Evolutionary conservation across 345 rosid species (phyloP), one percentile per base, ranked within the genome.

Genomic region (Passiflora organensis): DNA sequence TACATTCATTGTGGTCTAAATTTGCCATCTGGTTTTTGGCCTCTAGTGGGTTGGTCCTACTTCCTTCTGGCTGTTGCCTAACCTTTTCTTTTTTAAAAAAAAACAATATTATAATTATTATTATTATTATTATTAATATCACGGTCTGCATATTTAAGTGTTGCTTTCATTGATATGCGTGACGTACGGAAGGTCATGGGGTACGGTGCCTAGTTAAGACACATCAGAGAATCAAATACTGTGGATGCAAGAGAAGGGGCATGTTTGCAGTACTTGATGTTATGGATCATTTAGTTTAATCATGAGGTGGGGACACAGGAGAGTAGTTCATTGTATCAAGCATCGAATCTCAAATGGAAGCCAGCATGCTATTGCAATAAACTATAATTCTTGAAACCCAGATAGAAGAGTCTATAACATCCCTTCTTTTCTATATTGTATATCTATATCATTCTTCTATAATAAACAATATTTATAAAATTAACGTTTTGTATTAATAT

Each of bases 151-250:
- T 48, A 2, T 6, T 48, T 46, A n/a, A 10, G 15, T 6, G 47
- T 12, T 20, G 12, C 39, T 10, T 43, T 24, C 36, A n/a, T 28
- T 14, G 18, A 16, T 4, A 38, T 16, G 0, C 16, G 12, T 39
- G 20, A 56, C 46, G 57, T 43, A 64, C 69, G 69, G 69, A 64
- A 32, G 20, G 43, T 36, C n/a, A 13, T 50, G n/a, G 62, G 62
- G 62, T 49, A 56, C 62, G 63, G 25, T 56, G 45, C 58, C 58
- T n/a, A 43, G 63, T 18, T 16, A 12, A 51, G 62, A 32, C 5
- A 10, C 23, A 21, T 19, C 9, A 19, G 8, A 1, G 28, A 11
- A 43, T 43, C 43, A 41, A 41, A 11, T 41, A 17, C 16, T 17
- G 8, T 17, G 10, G 9, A 43, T 32, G 12, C 16, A 32, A 11